Evolutionary conservation across 2,329 filamentous ascomycete species (phyloP), one percentile per base, ranked within the genome.

Genomic region (Cladophialophora carrionii): DNA sequence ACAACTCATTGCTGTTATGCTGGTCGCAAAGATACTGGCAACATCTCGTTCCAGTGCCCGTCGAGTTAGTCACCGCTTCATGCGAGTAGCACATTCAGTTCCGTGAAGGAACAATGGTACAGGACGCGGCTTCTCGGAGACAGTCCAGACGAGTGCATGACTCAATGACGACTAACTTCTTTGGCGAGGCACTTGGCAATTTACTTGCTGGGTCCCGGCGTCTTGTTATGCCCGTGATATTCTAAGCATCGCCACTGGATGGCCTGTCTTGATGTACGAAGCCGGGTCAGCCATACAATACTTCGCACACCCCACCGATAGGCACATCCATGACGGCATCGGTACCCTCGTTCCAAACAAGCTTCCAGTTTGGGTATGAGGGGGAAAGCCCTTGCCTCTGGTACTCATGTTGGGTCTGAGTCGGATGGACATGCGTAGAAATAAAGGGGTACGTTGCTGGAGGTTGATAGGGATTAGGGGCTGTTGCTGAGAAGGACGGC

Each of bases 241-340:
- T n/a, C n/a, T n/a, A 43, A 3, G 37, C 37, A 20, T n/a, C 17
- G 7, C 37, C 37, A 43, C 17, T 43, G 1, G 17, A n/a, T 43
- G 17, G 37, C 37, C 26, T 57, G 41, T 51, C 17, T 22, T 22
- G 7, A n/a, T 26, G n/a, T 20, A 29, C 51, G 17, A 41, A 37
- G 37, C 37, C 37, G n/a, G 14, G 37, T 65, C 43, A 67, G 59
- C 92, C 93, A 77, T 98, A 99, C 24, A 99, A 76, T 37, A 99
- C 88, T 80, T 99, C 93, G 74, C 94, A 98, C 1, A 98, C 94
- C 0, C 94, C 95, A 9, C 92, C 93, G 70, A 98, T 85, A 7
- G 95, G 95, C 56, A 99, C 89, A 79, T 99, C 95, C 90, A 99
- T 90, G 7, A 98, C 95, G 1, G 92, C 95, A 82, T 99, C 95